These are phyloP conservation scores for Castanea sativa DNA, from an alignment of 306 rosid species.

Conservation along the genomic window DNA sequence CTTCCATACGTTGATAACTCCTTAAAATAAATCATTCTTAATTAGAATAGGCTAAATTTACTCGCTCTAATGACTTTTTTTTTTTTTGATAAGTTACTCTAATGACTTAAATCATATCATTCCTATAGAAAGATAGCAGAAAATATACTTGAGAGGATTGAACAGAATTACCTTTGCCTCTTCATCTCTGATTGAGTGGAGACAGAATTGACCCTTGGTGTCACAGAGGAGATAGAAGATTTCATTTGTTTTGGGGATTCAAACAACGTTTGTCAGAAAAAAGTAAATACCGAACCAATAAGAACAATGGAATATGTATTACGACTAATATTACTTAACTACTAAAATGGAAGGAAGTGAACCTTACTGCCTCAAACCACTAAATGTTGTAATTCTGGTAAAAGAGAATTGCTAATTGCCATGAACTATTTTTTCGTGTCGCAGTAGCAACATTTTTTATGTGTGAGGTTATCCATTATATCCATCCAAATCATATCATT, in stretches of 20 bases:
- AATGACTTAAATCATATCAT: background rate
- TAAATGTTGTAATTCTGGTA: background rate
- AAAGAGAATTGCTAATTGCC: background rate
- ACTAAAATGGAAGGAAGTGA: background rate
- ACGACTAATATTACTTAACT: background rate
- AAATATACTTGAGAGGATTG: background rate
- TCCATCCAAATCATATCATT: background rate
- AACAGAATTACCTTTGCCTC: constrained; percentile 65
- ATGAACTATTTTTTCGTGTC: background rate
- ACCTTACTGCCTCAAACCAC: background rate
- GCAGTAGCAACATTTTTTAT: background rate
- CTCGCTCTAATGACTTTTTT: background rate
- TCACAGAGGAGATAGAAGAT: constrained; percentile 71
- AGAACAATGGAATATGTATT: background rate
- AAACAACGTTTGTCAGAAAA: constrained; percentile 52
- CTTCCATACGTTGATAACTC: background rate
- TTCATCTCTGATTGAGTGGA: constrained; percentile 45
- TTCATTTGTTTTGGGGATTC: constrained; percentile 71
- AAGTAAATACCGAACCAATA: background rate
- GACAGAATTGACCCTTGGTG: constrained; percentile 57
- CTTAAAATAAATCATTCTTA: background rate
- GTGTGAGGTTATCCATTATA: background rate
- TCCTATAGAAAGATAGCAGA: background rate
- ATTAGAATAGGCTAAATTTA: background rate
- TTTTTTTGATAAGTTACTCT: background rate